A percentile compares a stretch with the other conserved stretches of the same genome.
Conservation (phyloP, 1,139 yeast genomes). For the Pichia kudriavzevii region DNA sequence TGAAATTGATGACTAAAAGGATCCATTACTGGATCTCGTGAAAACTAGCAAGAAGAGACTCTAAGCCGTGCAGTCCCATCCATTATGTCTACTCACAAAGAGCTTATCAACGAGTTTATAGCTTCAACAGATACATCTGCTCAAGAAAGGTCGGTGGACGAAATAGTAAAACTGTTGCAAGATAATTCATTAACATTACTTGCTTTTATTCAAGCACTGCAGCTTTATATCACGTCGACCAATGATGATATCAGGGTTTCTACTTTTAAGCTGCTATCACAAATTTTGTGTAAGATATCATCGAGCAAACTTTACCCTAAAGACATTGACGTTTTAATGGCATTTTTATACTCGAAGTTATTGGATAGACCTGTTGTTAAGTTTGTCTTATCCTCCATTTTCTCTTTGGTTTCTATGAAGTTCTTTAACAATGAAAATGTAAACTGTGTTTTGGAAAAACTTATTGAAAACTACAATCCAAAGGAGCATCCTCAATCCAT, state of each 20-base stretch:
- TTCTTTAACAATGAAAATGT: constrained; percentile 32
- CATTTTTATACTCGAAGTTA: constrained; percentile 57
- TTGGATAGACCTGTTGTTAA: constrained; percentile 53
- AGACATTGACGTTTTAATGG: constrained; percentile 61
- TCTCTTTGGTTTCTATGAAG: constrained; percentile 43
- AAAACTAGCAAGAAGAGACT: too few species aligned
- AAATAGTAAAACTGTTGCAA: constrained; percentile 8
- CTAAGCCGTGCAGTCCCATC: too few species aligned
- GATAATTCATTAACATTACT: constrained; percentile 10
- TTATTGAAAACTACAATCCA: constrained; percentile 49
- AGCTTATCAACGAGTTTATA: constrained; percentile 11
- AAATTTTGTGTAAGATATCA: constrained; percentile 37
- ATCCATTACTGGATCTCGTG: too few species aligned
- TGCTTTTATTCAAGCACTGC: constrained; percentile 13
- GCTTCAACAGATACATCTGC: constrained; percentile 6
- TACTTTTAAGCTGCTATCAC: constrained; percentile 54
- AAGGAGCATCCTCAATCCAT: constrained; percentile 57
- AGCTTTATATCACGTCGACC: constrained; percentile 54
- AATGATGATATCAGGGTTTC: constrained; percentile 45
- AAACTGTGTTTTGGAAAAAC: constrained; percentile 33
- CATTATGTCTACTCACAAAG: constrained; percentile 12
- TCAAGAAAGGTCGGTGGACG: constrained; percentile 1
- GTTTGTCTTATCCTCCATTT: constrained; percentile 49
- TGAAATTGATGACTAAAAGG: too few species aligned
- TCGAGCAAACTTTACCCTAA: constrained; percentile 41